These are phyloP conservation scores for Fagopyrum tataricum DNA, from an alignment of 148 eudicot genomes.

Conservation along the genomic window DNA sequence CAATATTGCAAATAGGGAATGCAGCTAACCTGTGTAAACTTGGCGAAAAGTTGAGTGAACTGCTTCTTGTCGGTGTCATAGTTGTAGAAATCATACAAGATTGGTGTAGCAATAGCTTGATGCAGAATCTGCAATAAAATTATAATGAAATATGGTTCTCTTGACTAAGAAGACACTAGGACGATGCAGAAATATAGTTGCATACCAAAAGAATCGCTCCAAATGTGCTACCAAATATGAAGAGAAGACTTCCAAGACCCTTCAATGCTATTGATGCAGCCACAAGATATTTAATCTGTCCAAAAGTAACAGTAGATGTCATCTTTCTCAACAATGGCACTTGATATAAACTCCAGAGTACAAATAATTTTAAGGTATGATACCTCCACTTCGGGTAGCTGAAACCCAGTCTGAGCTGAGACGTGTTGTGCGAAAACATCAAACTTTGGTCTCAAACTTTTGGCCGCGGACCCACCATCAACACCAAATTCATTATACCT, in stretches of 20 bases:
- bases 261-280: constrained; percentile 65
- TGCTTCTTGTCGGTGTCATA: constrained; percentile 66
- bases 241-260: constrained; percentile 76
- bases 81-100: constrained; percentile 92
- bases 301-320: not conserved
- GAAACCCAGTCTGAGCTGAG: constrained; percentile 45
- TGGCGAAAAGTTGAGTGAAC: constrained; percentile 56
- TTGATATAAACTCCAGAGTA: not conserved
- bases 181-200: not conserved
- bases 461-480: constrained; percentile 82
- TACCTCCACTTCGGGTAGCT: constrained; percentile 66
- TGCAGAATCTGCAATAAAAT: constrained; percentile 48
- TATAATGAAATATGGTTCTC: not conserved
- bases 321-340: not conserved
- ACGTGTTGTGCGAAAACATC: constrained; percentile 51
- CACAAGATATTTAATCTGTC: constrained; percentile 58
- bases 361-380: not conserved
- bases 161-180: not conserved
- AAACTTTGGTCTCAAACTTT: constrained; percentile 59
- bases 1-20: not conserved
- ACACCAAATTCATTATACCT: constrained; percentile 75
- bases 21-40: constrained; percentile 63
- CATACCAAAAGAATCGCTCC: constrained; percentile 80
- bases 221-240: constrained; percentile 62
- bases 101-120: constrained; percentile 65